A percentile compares a stretch with the other conserved stretches of the same genome.
Conservation (phyloP, 2,329 filamentous ascomycete genomes). For the Cadophora sp. region DNA sequence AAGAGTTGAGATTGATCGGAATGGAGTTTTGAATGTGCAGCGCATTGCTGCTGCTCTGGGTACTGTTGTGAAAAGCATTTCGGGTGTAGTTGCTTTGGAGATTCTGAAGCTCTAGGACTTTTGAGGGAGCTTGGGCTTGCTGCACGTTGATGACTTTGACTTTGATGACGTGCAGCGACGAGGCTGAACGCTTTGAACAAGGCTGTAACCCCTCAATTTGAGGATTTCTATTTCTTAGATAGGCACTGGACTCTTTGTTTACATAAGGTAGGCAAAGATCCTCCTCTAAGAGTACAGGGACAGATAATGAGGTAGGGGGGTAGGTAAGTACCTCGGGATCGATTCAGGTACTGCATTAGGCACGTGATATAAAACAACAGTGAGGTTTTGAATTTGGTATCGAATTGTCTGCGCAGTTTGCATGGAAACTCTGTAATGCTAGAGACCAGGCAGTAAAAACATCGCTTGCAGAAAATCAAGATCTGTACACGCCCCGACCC, state of each 20-base stretch:
- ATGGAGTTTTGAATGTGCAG: slow-evolving; percentile 19
- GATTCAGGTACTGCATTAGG: background rate
- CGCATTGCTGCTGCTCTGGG: slow-evolving; percentile 24
- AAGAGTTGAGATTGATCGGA: slow-evolving; percentile 40
- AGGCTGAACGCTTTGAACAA: slow-evolving; percentile 9
- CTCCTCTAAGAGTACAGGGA: no score
- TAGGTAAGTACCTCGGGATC: no score
- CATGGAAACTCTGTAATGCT: slow-evolving; percentile 28
- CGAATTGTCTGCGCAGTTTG: slow-evolving; percentile 37
- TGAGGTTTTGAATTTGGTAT: slow-evolving; percentile 29
- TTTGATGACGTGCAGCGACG: slow-evolving; percentile 12
- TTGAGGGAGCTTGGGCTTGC: slow-evolving; percentile 15
- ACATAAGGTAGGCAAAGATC: background rate
- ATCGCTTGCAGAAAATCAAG: slow-evolving; percentile 36
- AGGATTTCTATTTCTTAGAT: background rate
- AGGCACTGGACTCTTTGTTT: background rate
- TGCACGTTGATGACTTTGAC: no score
- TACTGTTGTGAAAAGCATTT: slow-evolving; percentile 30
- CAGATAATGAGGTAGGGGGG: no score
- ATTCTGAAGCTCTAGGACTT: slow-evolving; percentile 4
- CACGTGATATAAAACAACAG: slow-evolving; percentile 2
- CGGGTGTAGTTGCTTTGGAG: background rate
- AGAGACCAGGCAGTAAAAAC: slow-evolving; percentile 31
- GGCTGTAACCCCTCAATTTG: slow-evolving; percentile 13
- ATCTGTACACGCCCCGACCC: slow-evolving; percentile 33